phyloP scores from a whole-genome alignment of 2,329 filamentous ascomycete genomes.

The Aspergillus eucalypticola region DNA sequence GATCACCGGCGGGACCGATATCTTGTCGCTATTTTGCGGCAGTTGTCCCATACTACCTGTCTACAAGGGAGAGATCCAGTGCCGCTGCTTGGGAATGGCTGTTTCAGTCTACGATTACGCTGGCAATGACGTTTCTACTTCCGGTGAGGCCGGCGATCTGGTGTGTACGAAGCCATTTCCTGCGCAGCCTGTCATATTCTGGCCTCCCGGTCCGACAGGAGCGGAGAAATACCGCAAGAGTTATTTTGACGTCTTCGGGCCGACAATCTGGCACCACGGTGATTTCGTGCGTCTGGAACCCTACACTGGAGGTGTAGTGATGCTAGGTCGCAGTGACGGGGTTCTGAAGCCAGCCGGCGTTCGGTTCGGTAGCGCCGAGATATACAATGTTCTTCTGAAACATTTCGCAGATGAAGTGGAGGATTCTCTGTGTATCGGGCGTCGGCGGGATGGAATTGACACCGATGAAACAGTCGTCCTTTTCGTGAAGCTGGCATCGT shows the following conservation, averaged over 20 bases:
- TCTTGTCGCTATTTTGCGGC: constrained; percentile 90
- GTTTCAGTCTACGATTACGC: constrained; percentile 60
- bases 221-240: constrained; percentile 75
- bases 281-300: constrained; percentile 80
- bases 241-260: constrained; percentile 82
- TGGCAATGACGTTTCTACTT: constrained; percentile 58
- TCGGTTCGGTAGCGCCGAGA: constrained; percentile 89
- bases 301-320: constrained; percentile 73
- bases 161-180: constrained; percentile 86
- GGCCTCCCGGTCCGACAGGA: constrained; percentile 64
- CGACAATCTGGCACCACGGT: constrained; percentile 81
- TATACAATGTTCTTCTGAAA: constrained; percentile 88
- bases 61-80: constrained; percentile 72
- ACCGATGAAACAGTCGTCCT: constrained; percentile 83
- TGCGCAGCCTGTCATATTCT: constrained; percentile 88
- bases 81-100: constrained; percentile 77
- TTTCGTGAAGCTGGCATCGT: constrained; percentile 72
- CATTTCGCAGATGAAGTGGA: constrained; percentile 77
- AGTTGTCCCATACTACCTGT: constrained; percentile 77
- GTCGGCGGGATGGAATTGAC: constrained; percentile 67
- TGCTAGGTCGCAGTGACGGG: constrained; percentile 90
- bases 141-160: constrained; percentile 77
- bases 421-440: constrained; percentile 84
- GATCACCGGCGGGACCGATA: constrained; percentile 95
- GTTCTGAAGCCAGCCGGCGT: constrained; percentile 91